Base-by-base conservation (phyloP, 345 rosid species). In the Crucihimalaya himalaica region DNA sequence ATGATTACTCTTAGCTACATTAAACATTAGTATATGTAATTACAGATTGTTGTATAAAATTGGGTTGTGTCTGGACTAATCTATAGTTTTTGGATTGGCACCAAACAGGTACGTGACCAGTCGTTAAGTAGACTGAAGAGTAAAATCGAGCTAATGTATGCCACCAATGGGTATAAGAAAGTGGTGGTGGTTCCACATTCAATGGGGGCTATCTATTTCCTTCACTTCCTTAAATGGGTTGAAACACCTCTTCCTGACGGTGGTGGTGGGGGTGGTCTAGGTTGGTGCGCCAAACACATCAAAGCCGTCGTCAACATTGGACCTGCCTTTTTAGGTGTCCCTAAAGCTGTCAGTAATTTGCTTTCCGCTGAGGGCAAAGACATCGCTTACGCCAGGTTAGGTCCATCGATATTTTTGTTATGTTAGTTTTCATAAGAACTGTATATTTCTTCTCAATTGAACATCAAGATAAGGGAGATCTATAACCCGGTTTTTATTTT, bases 211-310 rank as follows among this genome's bases (percentile, higher is more conserved):
- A 57, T 77, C 66, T 92, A 92, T 81, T 89, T 89, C 53, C 93
- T 92, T 63, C 89, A 92, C 80, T 89, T 92, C 82, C 88, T 88
- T 54, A 88, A 88, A 79, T 89, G 93, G 97, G 89, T 92, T 37
- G 92, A 89, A 84, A 59, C 83, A 47, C 86, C 89, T 60, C 76
- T 86, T 75, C 82, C 83, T 1, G 60, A 79, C 73, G 89, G 96
- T 35, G 93, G 92, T 0, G 84, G 87, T 51, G 91, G 91, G 23
- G 93, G 91, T 31, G 90, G 87, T 52, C 57, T 85, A 15, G 77
- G 81, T 81, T 89, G 92, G 93, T 86, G 88, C 62, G 81, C 82
- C 25, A 88, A 88, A 78, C 81, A 89, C 79, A 84, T 88, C 76
- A 89, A 88, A 78, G 79, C 93, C 0, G 52, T 88, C 14, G 80